Base-by-base conservation (phyloP, 2,329 filamentous ascomycete species). In the Neobulgaria alba region DNA sequence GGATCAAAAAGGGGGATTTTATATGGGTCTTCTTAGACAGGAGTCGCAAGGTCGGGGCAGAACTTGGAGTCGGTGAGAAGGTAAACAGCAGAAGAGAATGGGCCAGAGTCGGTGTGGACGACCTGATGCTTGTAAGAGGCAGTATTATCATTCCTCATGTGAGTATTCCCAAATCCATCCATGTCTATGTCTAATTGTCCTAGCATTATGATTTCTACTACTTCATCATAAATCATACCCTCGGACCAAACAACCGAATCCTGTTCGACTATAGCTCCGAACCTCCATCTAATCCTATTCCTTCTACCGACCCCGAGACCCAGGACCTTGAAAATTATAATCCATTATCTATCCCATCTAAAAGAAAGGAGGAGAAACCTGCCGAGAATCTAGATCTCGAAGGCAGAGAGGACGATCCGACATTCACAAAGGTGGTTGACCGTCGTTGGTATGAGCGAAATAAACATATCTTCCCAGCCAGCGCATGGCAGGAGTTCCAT, bases 121-220 rank as follows among this genome's bases (percentile, higher is more conserved):
- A 98, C 65, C 64, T 98, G 59, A 87, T 98, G 79, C 71, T 95
- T 43, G 89, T 98, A 5, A 74, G 87, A 56, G 88, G 87, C 10
- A 85, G 88, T 42, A 73, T 96, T 34, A 95, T 98, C 41, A 79
- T 98, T 53, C 90, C 92, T 43, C 92, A 95, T 70, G 89, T 94
- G 67, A 71, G 84, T 77, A 35, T 34, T 20, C 31, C 15, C 1
- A n/a, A n/a, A n/a, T n/a, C n/a, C n/a, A n/a, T n/a, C n/a, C 49
- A 17, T 41, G 20, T 40, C 36, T 39, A 56, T 41, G 10, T 43
- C 35, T 31, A 20, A 17, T 20, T 29, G 4, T 19, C 14, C 34
- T 58, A 96, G 87, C 92, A 98, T 63, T 95, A 93, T 59, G 90
- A 96, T 51, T 88, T 98, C 60, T 92, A 96, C 62, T 92, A 90